Evolutionary conservation across 1,139 yeast genomes (phyloP).

Genomic region (Candida sanyaensis): DNA sequence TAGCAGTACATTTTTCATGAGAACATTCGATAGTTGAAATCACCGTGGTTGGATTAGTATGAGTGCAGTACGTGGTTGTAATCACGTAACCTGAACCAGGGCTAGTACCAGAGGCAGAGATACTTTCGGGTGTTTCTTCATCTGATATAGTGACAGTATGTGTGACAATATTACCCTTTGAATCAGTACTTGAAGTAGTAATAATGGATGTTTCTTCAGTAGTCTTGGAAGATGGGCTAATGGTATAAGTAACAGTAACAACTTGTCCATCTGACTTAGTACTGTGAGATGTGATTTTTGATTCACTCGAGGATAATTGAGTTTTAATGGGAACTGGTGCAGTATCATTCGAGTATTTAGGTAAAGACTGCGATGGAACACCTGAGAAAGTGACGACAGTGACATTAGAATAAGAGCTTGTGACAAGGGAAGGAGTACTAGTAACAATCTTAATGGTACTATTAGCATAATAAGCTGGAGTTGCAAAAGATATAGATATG

Average conservation of each 20-base stretch:
- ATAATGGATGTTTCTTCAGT: not conserved
- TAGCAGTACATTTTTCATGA: not conserved
- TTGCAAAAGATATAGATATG: not conserved
- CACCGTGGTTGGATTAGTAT: slow-evolving; percentile 1
- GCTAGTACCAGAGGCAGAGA: no score
- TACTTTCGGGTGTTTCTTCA: not conserved
- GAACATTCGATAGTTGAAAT: not conserved
- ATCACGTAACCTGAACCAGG: not conserved
- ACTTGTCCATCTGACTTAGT: not conserved
- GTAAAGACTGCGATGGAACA: not conserved
- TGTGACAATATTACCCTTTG: not conserved
- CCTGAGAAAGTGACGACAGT: not conserved
- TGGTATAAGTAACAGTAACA: not conserved
- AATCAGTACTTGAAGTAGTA: not conserved
- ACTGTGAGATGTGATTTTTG: not conserved
- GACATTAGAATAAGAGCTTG: not conserved
- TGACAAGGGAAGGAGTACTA: not conserved
- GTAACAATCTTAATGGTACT: not conserved
- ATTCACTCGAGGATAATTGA: not conserved
- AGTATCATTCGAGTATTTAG: not conserved
- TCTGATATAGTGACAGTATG: not conserved
- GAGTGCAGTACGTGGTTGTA: not conserved
- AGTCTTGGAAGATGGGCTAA: not conserved
- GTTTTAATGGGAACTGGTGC: not conserved
- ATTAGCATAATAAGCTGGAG: not conserved